Evolutionary conservation across 73 alveolate genomes (phyloP), one percentile per base, ranked within the genome.

Genomic region (Paramecium octaurelia): DNA sequence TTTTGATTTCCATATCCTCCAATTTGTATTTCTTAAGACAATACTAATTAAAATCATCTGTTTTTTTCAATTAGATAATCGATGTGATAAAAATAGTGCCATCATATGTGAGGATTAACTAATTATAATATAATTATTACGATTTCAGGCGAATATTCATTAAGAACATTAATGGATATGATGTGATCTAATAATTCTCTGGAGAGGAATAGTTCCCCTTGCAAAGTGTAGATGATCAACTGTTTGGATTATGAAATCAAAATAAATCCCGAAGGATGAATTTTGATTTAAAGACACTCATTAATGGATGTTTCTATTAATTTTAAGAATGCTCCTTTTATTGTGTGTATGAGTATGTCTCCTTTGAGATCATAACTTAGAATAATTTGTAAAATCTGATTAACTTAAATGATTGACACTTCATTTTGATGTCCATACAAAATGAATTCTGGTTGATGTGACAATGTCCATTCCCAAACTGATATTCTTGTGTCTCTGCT

Each of bases 401-500:
- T 80, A 80, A 80, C 75, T 43, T 23, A 31, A 1, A 80, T 40
- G 20, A 42, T 23, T 8, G 48, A 80, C 14, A 80, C 71, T 80
- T 80, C 64, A 2, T 42, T 35, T 80, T 48, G 16, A 80, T 80
- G 91, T 20, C 91, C 91, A 80, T 80, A 80, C 12, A 80, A 80
- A 8, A 80, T 80, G 10, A 44, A 80, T 80, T 21, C 29, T 16
- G 75, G 70, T 43, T 80, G 8, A 80, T 44, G 91, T 80, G 48
- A 18, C 27, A 42, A 44, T 8, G 87, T 73, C 87, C 87, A 80
- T 35, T 80, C 70, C 91, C 91, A 89, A 27, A 71, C 90, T 8
- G 94, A 89, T 14, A 89, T 64, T 71, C 94, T 89, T 16, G 92
- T 70, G 73, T 89, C 94, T 44, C 54, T 68, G 14, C 92, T 50